phyloP scores from a whole-genome alignment of 2,329 filamentous ascomycete species.

The Fusarium falciforme region DNA sequence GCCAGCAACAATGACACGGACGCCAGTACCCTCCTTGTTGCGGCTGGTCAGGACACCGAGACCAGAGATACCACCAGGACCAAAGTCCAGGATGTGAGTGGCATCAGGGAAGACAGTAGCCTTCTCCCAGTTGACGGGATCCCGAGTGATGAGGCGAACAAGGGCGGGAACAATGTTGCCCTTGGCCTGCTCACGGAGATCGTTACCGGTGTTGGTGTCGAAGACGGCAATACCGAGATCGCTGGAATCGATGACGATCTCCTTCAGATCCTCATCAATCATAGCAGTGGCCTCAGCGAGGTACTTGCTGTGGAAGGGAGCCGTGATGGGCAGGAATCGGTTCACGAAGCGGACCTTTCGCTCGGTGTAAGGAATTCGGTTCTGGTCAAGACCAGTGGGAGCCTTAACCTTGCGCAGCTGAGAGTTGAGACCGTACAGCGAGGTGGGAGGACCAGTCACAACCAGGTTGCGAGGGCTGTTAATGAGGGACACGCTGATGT shows the following conservation, averaged over 20 bases:
- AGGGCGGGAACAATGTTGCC: constrained; percentile 88
- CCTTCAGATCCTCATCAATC: constrained; percentile 88
- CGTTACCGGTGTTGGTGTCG: constrained; percentile 88
- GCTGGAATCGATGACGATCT: constrained; percentile 79
- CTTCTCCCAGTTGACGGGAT: constrained; percentile 95
- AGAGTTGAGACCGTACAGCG: constrained; percentile 94
- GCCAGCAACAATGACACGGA: constrained; percentile 94
- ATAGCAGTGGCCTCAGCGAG: constrained; percentile 83
- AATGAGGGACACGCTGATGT: constrained; percentile 94
- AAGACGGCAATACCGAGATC: constrained; percentile 87
- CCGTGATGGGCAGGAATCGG: constrained; percentile 96
- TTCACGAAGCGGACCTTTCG: constrained; percentile 97
- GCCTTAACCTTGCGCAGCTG: constrained; percentile 97
- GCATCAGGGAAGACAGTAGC: constrained; percentile 91
- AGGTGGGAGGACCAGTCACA: constrained; percentile 94
- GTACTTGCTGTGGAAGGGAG: constrained; percentile 98
- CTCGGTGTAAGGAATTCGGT: constrained; percentile 91
- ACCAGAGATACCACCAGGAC: constrained; percentile 95
- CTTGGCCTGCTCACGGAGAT: constrained; percentile 76
- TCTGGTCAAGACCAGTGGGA: constrained; percentile 96
- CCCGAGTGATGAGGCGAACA: constrained; percentile 92
- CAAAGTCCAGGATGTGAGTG: constrained; percentile 96
- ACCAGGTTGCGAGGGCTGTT: constrained; percentile 98
- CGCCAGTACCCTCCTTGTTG: constrained; percentile 98
- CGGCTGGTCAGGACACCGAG: constrained; percentile 96